Conservation (phyloP, 2,329 filamentous ascomycete species). For the Bipolaris sorokiniana region DNA sequence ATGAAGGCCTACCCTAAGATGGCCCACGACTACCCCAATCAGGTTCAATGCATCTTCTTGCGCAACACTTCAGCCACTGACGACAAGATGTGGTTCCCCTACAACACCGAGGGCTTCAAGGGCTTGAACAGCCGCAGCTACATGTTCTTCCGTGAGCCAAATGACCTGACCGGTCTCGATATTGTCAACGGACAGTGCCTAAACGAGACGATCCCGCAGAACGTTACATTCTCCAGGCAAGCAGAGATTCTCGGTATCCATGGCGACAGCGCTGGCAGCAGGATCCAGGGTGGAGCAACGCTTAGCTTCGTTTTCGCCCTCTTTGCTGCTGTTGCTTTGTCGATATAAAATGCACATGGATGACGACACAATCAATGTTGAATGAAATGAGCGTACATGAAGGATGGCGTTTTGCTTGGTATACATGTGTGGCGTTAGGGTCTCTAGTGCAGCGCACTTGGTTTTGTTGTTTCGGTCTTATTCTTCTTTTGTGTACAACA, state of each 20-base stretch:
- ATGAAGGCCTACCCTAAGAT: slow-evolving; percentile 70
- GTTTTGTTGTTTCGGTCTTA: neutral
- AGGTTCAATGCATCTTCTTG: slow-evolving; percentile 79
- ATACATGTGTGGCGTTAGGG: neutral
- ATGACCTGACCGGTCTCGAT: slow-evolving; percentile 71
- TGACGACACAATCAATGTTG: neutral
- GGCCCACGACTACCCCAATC: slow-evolving; percentile 69
- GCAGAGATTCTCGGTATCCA: slow-evolving; percentile 47
- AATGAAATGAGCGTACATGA: slow-evolving; percentile 1
- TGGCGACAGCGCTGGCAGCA: slow-evolving; percentile 32
- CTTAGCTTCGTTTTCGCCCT: slow-evolving; percentile 45
- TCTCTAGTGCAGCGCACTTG: neutral
- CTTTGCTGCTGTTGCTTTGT: slow-evolving; percentile 34
- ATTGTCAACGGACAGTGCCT: slow-evolving; percentile 71
- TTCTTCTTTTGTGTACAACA: neutral
- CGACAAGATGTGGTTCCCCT: slow-evolving; percentile 70
- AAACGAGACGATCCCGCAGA: slow-evolving; percentile 69
- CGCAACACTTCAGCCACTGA: slow-evolving; percentile 77
- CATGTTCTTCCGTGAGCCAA: slow-evolving; percentile 79
- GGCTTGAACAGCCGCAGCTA: slow-evolving; percentile 69
- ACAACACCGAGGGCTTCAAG: slow-evolving; percentile 75
- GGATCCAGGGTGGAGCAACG: slow-evolving; percentile 35
- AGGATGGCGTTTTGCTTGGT: slow-evolving; percentile 2
- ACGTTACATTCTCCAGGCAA: slow-evolving; percentile 67
- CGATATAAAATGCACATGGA: slow-evolving; percentile 24